Conservation (phyloP, 331 rosid species). For the Prunus yedoensis region DNA sequence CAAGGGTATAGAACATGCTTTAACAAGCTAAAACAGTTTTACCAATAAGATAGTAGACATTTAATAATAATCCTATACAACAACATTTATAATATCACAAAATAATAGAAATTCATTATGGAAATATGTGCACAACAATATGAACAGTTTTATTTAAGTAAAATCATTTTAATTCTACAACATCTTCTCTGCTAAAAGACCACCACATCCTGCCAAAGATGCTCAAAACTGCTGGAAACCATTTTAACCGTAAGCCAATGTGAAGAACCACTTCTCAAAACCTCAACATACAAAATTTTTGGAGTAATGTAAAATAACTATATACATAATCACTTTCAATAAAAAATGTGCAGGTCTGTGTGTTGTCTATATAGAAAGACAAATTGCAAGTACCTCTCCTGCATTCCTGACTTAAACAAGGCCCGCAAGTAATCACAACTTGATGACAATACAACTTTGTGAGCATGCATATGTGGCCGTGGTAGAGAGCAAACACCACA, state of each 20-base stretch:
- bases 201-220: neutral
- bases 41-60: neutral
- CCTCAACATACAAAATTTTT: neutral
- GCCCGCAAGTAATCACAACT: constrained; percentile 74
- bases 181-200: neutral
- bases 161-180: neutral
- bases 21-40: neutral
- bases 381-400: constrained; percentile 58
- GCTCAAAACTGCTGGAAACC: neutral
- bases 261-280: neutral
- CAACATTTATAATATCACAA: neutral
- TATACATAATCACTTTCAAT: neutral
- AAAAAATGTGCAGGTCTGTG: neutral
- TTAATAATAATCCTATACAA: neutral
- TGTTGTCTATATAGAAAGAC: neutral
- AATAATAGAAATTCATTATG: neutral
- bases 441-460: constrained; percentile 74
- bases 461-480: constrained; percentile 75
- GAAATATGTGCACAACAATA: neutral
- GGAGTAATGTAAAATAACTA: neutral
- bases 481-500: constrained; percentile 56
- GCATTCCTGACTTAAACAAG: constrained; percentile 83
- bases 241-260: neutral
- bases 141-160: neutral
- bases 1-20: neutral